A percentile compares a stretch with the other conserved stretches of the same genome.
phyloP scores from a whole-genome alignment of 2,329 filamentous ascomycete species.

The Fusarium virguliforme region DNA sequence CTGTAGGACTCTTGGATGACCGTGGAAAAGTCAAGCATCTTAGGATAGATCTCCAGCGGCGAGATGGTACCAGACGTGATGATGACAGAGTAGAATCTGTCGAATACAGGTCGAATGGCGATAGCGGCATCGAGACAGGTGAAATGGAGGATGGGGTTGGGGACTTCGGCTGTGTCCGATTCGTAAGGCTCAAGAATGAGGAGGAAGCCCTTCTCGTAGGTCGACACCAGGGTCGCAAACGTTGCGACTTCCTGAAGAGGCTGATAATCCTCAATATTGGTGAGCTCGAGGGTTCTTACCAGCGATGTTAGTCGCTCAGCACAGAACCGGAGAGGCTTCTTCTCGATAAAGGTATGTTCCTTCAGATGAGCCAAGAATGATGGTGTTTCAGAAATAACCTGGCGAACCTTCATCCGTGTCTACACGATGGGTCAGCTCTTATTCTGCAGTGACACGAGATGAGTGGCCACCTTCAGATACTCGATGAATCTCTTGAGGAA shows the following conservation, averaged over 20 bases:
- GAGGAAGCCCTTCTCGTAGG: conserved; percentile 96
- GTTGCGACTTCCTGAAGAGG: conserved; percentile 97
- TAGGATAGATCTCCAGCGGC: conserved; percentile 98
- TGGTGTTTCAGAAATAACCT: conserved; percentile 97
- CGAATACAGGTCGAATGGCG: conserved; percentile 97
- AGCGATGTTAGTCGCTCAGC: conserved; percentile 95
- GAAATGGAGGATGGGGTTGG: conserved; percentile 97
- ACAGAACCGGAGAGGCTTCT: conserved; percentile 94
- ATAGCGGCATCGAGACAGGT: conserved; percentile 98
- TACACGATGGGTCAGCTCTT: conserved; percentile 54
- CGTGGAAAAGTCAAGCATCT: conserved; percentile 94
- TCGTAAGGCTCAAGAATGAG: conserved; percentile 98
- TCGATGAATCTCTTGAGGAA: conserved; percentile 98
- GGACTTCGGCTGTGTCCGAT: conserved; percentile 93
- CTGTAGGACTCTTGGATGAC: conserved; percentile 97
- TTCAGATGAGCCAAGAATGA: conserved; percentile 94
- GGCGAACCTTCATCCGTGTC: conserved; percentile 97
- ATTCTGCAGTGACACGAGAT: background rate
- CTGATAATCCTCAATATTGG: conserved; percentile 98
- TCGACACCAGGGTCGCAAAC: conserved; percentile 95
- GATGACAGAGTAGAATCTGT: conserved; percentile 97
- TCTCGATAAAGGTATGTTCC: conserved; percentile 97
- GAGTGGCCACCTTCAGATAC: conserved; percentile 79
- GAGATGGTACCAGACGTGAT: conserved; percentile 99
- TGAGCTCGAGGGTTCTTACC: conserved; percentile 93